A percentile compares a stretch with the other conserved stretches of the same genome.
phyloP scores from a whole-genome alignment of 768 basidiomycete species.

The Tulasnella sp. region DNA sequence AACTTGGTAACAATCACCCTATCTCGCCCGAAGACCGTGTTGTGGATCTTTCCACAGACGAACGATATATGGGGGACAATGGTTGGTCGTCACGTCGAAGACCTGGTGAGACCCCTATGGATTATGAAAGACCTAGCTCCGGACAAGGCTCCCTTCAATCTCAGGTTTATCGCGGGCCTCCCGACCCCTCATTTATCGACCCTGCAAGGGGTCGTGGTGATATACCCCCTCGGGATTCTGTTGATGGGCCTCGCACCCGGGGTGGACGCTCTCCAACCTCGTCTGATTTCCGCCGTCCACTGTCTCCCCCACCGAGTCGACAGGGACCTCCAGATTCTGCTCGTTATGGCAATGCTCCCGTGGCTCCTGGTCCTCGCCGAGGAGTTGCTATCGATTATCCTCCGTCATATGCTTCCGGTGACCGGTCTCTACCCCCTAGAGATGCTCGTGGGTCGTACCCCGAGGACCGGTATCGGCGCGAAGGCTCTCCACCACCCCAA shows the following conservation, averaged over 20 bases:
- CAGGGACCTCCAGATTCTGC: background rate
- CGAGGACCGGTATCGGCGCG: background rate
- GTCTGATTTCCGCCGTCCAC: constrained; percentile 15
- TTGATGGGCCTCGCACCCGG: background rate
- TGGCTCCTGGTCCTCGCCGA: background rate
- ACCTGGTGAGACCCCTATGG: constrained; percentile 1
- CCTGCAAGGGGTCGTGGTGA: background rate
- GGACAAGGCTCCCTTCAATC: constrained; percentile 6
- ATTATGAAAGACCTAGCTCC: background rate
- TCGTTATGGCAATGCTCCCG: constrained; percentile 10
- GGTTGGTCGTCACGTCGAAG: constrained; percentile 25
- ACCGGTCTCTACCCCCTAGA: background rate
- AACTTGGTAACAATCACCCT: background rate
- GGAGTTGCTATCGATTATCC: constrained; percentile 13
- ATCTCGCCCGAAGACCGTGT: background rate
- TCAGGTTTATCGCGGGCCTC: constrained; percentile 6
- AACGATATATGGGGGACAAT: constrained; percentile 18
- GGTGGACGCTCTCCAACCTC: constrained; percentile 11
- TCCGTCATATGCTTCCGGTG: constrained; percentile 5
- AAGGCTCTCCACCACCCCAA: background rate
- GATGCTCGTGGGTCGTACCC: background rate
- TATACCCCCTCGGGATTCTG: background rate
- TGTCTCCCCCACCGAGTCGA: constrained; percentile 6
- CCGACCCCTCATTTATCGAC: constrained; percentile 16
- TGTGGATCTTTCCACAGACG: constrained; percentile 6